Base-by-base conservation (phyloP, 441 rosid species). In the Jatropha podagrica region DNA sequence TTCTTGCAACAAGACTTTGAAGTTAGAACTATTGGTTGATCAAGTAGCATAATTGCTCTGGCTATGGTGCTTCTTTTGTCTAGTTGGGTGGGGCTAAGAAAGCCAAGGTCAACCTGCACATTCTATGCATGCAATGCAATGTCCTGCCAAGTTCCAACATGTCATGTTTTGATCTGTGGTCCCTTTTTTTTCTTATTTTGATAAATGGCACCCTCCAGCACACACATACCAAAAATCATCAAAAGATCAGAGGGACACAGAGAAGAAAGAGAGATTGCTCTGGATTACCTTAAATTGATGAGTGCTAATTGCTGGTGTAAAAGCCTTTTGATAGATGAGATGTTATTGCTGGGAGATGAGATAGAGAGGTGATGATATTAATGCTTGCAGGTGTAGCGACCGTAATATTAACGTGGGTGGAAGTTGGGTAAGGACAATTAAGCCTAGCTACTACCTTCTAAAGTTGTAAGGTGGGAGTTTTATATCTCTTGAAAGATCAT, bases 401-500 rank as follows among this genome's bases (percentile, higher is more conserved):
- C 61, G 66, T 59, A n/a, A 77, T 74, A 32, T 49, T 65, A 65
- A 74, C 81, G 83, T 80, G 76, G 88, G 87, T 84, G 83, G 86
- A 12, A 2, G 87, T 81, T 86, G 85, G 87, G 84, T 70, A 40
- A 81, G 65, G 72, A 83, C 86, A 82, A 85, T 86, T 83, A 84
- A 81, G 74, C 84, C 79, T 17, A 52, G 69, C 83, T 61, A 55
- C 71, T 69, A n/a, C 63, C 59, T 72, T 46, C 79, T 70, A 40
- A 68, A 55, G 46, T 65, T 65, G 37, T 71, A 74, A 52, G 66
- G 74, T 82, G 72, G 55, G 38, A 26, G 38, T 71, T 63, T 78
- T 80, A 54, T 71, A 17, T 51, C 13, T 41, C 17, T 62, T 51
- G 60, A 68, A 40, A 11, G 32, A 42, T 51, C 48, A 64, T 77